These are phyloP conservation scores for Vigna mungo DNA, from an alignment of 306 rosid species.

Conservation along the genomic window DNA sequence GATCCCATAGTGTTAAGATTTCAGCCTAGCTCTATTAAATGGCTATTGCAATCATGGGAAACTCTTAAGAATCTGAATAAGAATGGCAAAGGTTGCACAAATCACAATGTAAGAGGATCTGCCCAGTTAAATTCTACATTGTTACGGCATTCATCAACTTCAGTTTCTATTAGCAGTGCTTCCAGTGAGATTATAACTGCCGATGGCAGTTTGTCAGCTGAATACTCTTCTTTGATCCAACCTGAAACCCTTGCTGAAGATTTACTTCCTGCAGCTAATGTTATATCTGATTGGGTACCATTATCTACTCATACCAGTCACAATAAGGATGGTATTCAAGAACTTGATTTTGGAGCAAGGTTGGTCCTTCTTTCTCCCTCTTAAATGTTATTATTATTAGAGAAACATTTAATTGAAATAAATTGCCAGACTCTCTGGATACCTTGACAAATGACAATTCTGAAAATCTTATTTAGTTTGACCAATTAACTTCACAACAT, in stretches of 20 bases:
- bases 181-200: slow-evolving; percentile 45
- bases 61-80: slow-evolving; percentile 59
- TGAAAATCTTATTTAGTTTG: slow-evolving; percentile 32
- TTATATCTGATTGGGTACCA: slow-evolving; percentile 94
- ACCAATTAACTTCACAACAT: slow-evolving; percentile 17
- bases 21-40: slow-evolving; percentile 81
- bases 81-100: slow-evolving; percentile 48
- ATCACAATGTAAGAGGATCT: slow-evolving; percentile 52
- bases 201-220: slow-evolving; percentile 48
- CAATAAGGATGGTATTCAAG: slow-evolving; percentile 60
- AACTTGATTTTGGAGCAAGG: slow-evolving; percentile 96
- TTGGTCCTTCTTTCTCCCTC: slow-evolving; percentile 48
- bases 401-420: slow-evolving; percentile 26
- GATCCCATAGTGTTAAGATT: slow-evolving; percentile 76
- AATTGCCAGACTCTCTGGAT: slow-evolving; percentile 18
- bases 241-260: slow-evolving; percentile 57
- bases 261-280: slow-evolving; percentile 64
- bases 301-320: slow-evolving; percentile 44
- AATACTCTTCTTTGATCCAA: slow-evolving; percentile 48
- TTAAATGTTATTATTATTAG: slow-evolving; percentile 41
- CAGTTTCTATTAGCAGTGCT: slow-evolving; percentile 48
- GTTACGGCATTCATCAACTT: slow-evolving; percentile 48
- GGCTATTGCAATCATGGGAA: slow-evolving; percentile 71
- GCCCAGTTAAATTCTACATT: slow-evolving; percentile 48
- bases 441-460: neutral